phyloP scores from a whole-genome alignment of 108 stramenopile species.

The Nitzschia inconspicua region DNA sequence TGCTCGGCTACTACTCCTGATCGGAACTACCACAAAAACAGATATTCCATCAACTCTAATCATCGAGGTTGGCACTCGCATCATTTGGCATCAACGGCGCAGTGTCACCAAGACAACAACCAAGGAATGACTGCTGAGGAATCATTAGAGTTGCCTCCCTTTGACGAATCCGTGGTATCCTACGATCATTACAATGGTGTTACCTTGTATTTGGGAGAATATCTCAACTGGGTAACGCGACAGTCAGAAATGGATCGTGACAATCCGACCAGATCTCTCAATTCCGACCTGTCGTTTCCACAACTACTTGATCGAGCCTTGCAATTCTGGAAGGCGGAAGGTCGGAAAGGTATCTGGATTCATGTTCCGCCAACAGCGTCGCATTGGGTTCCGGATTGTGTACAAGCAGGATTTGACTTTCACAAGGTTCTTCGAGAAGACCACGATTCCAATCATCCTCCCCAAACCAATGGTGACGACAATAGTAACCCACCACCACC shows the following conservation, averaged over 20 bases:
- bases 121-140: too few species aligned
- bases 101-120: too few species aligned
- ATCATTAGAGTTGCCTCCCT: slow-evolving; percentile 17
- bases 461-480: neutral
- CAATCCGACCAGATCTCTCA: neutral
- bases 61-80: too few species aligned
- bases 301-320: slow-evolving; percentile 26
- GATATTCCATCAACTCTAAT: too few species aligned
- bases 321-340: slow-evolving; percentile 45
- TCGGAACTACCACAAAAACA: too few species aligned
- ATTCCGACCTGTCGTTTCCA: neutral
- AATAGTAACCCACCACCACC: slow-evolving; percentile 2
- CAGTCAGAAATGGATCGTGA: neutral
- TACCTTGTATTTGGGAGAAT: slow-evolving; percentile 39
- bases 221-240: neutral
- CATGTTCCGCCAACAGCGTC: slow-evolving; percentile 33
- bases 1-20: too few species aligned
- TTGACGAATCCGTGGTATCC: slow-evolving; percentile 46
- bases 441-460: neutral
- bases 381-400: slow-evolving; percentile 21
- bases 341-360: slow-evolving; percentile 74
- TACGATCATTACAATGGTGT: slow-evolving; percentile 79
- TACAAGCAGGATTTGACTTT: slow-evolving; percentile 60
- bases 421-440: slow-evolving; percentile 24
- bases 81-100: too few species aligned